Evolutionary conservation across 202 grass and related monocot genomes (phyloP), one percentile per base, ranked within the genome.

Genomic region (Bolboschoenoplectus hybrid): DNA sequence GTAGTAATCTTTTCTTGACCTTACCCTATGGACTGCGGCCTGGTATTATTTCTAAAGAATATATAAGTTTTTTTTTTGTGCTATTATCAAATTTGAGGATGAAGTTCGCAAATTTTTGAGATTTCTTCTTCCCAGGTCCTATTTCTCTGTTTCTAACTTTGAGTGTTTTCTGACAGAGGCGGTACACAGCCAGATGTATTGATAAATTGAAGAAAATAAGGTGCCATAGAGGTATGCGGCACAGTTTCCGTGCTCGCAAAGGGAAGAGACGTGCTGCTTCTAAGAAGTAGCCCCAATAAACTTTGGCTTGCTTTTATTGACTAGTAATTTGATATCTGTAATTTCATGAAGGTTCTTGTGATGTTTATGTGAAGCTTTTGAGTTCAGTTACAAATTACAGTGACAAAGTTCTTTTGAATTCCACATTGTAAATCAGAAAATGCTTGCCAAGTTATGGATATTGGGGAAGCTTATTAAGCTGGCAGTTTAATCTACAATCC

Each of bases 121-220:
- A 35, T 64, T 75, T 56, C 63, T 85, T 66, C 43, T 7, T 8
- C 14, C 81, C 85, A 17, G 2, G 60, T 77, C 8, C 32, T 79
- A 16, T 43, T 8, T 46, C 7, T 55, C 35, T 56, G 2, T 6
- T 34, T 76, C 52, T 44, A 88, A 70, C 14, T 76, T 39, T 66
- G 2, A 40, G 17, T 76, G 82, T 80, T 78, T 87, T 82, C 87
- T 89, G 57, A 43, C 90, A 98, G 96, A 96, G 92, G 88, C 91
- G 97, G 20, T 98, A 91, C 85, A 90, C 20, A 84, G 88, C 80
- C 86, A 92, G 74, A 85, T 90, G 85, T 0, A 98, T 98, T 2
- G 97, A 96, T 83, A 92, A 93, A 85, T 45, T 96, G 90, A 98
- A 94, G 90, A 94, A 98, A 82, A 96, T 94, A 55, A 83, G 97